Conservation (phyloP, 2,329 filamentous ascomycete species). For the Neofusicoccum parvum region DNA sequence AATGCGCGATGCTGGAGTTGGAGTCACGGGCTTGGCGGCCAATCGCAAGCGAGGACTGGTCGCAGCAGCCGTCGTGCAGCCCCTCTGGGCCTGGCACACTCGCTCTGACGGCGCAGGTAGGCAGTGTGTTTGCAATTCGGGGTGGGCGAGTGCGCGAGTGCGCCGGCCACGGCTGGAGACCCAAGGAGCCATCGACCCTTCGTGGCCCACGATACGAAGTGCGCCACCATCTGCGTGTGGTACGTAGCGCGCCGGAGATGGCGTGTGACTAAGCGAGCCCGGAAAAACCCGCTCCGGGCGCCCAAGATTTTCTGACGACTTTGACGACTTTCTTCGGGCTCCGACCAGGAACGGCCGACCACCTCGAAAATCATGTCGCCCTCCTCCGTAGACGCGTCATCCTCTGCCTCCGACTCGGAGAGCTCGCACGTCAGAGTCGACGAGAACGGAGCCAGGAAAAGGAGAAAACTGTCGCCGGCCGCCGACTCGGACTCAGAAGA, state of each 20-base stretch:
- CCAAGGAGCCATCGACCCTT: too few species aligned
- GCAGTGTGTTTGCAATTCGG: background rate
- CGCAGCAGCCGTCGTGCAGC: background rate
- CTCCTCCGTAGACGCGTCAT: constrained; percentile 13
- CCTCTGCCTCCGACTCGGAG: constrained; percentile 20
- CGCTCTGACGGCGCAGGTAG: background rate
- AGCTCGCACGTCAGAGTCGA: constrained; percentile 14
- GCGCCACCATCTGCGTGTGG: too few species aligned
- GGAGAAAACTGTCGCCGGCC: constrained; percentile 36
- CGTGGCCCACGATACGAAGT: too few species aligned
- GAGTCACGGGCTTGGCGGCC: background rate
- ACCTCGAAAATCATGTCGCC: constrained; percentile 4
- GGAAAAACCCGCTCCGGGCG: background rate
- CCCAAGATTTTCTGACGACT: constrained; percentile 8
- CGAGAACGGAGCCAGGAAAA: constrained; percentile 38
- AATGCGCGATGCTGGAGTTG: background rate
- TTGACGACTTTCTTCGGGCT: constrained; percentile 1
- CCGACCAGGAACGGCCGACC: background rate
- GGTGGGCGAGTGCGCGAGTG: background rate
- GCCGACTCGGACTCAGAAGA: constrained; percentile 25
- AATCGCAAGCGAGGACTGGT: background rate
- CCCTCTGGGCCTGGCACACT: background rate
- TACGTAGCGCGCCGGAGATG: background rate
- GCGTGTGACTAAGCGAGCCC: constrained; percentile 3
- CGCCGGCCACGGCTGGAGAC: background rate